Base-by-base conservation (phyloP, 139 green algal genomes). In the Auxenochlorella pyrenoidosa region DNA sequence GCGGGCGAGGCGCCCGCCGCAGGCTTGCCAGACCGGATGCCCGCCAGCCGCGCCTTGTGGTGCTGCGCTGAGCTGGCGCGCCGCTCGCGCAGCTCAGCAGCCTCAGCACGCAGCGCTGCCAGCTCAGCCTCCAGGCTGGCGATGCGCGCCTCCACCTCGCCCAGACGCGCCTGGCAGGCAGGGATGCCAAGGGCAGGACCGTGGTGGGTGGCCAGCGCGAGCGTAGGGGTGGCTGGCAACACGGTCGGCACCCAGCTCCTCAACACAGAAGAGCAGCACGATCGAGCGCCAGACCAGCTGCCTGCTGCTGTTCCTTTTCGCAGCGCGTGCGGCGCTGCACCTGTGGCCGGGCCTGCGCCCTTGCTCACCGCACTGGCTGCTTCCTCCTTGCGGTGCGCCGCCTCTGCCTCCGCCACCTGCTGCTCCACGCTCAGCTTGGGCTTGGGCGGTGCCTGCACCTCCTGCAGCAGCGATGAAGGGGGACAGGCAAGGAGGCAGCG, bases 51-150 rank as follows among this genome's bases (percentile, higher is more conserved):
- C 24, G 38, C 36, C 59, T 77, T 22, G 32, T 83, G 84, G 84
- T 83, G 84, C 40, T 83, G 58, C 38, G 58, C n/a, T 5, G 84
- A 60, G 6, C 38, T 28, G 8, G 73, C 38, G 73, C 75, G 84
- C 30, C 84, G 58, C 40, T 36, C 32, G 0, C 60, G 58, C 13
- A 88, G 75, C 30, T 83, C 71, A 19, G 28, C 58, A 5, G 84
- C 84, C 84, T 88, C 84, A 16, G 21, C 6, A 26, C 63, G 60
- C 19, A 76, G 58, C 30, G 28, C 40, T 21, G 73, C 73, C 44
- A 90, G 73, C 86, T 85, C 86, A n/a, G 73, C 75, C 41, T 90
- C 86, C 43, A 90, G 73, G n/a, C 24, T 38, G 15, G n/a, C 36
- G 30, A 90, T 83, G 41, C 86, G 86, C 5, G 4, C 24, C 59